A percentile compares a stretch with the other conserved stretches of the same genome.
phyloP scores from a whole-genome alignment of 139 green algal genomes.

The Chlorella ohadii region DNA sequence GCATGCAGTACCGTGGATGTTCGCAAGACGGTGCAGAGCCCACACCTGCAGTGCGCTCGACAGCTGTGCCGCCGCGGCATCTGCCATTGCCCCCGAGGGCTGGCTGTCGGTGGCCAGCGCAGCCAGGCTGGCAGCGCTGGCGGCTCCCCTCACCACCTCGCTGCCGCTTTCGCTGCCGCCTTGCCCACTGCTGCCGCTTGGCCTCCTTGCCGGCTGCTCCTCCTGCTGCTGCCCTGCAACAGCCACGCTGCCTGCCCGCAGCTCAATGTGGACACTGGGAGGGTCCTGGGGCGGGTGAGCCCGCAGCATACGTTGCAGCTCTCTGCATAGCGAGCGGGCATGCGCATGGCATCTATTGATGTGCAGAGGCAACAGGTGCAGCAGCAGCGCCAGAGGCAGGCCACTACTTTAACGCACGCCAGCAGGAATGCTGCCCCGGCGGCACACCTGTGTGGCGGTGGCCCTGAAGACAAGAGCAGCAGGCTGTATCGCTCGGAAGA shows the following conservation, averaged over 20 bases:
- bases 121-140: neutral
- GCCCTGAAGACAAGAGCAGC: slow-evolving; percentile 1
- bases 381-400: too few species aligned
- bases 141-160: neutral
- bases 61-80: slow-evolving; percentile 1
- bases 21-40: neutral
- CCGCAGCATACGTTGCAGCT: too few species aligned
- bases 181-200: neutral
- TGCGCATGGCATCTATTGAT: too few species aligned
- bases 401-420: too few species aligned
- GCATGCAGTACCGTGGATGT: too few species aligned
- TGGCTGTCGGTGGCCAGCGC: neutral
- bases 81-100: neutral
- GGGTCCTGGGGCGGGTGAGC: too few species aligned
- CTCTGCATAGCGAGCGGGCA: too few species aligned
- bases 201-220: neutral
- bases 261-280: too few species aligned
- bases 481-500: slow-evolving; percentile 11
- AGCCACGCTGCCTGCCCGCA: too few species aligned
- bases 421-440: too few species aligned
- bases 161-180: neutral
- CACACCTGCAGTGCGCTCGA: neutral
- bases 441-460: neutral
- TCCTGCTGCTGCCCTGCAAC: neutral
- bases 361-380: too few species aligned